These are phyloP conservation scores for Pseudogymnoascus sp. DNA, from an alignment of 2,329 filamentous ascomycete species.

Conservation along the genomic window DNA sequence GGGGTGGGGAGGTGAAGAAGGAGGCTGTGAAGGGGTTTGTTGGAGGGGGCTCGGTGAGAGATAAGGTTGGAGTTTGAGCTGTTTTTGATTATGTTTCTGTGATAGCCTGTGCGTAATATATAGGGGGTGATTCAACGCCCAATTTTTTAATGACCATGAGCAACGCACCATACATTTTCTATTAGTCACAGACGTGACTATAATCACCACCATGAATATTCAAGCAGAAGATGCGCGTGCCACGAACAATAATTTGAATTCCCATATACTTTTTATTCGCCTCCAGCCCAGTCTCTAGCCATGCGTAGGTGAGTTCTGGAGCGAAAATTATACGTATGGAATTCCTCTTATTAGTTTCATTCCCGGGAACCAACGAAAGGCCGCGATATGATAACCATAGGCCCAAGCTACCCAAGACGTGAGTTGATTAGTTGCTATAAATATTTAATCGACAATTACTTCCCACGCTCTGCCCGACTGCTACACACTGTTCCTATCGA, in stretches of 20 bases:
- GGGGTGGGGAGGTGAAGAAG: not conserved
- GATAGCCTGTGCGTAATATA: not conserved
- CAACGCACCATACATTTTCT: not conserved
- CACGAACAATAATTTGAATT: not conserved
- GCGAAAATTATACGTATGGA: not conserved
- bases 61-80: not conserved
- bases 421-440: not conserved
- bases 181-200: not conserved
- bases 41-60: slow-evolving; percentile 1
- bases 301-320: not conserved
- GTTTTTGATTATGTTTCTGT: not conserved
- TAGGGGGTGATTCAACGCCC: not conserved
- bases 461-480: not conserved
- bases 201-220: not conserved
- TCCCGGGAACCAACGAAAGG: not conserved
- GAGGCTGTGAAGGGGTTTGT: not conserved
- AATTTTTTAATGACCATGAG: not conserved
- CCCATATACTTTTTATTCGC: not conserved
- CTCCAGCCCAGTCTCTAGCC: not conserved
- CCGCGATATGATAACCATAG: not conserved
- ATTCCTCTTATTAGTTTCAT: not conserved
- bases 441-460: not conserved
- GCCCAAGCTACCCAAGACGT: not conserved
- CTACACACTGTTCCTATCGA: not conserved
- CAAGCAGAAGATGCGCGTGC: not conserved